Evolutionary conservation across 306 rosid species (phyloP), one percentile per base, ranked within the genome.

Genomic region (Inga leiocalycina): DNA sequence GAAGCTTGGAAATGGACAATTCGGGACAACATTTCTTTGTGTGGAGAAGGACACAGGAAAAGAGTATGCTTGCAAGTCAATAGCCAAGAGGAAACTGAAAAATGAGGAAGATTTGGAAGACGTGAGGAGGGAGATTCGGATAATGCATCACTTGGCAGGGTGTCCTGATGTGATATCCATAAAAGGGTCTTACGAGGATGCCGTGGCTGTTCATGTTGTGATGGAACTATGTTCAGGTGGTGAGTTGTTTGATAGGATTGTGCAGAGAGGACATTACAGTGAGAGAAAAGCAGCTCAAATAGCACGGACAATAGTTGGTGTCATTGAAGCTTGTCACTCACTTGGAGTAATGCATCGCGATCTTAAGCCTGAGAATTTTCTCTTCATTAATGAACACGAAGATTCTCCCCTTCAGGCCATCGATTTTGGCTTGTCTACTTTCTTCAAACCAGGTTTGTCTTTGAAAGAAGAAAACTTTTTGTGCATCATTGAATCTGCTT

Each of bases 281-380:
- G 99, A 95, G 78, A 89, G 88, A 83, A 89, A 90, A 84, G 99
- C 99, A 10, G 98, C 99, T 32, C 83, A 81, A 22, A 85, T 95
- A 39, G 89, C 93, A 13, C 87, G 92, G 89, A 92, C 91, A 56
- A 86, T 95, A 8, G 92, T 93, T 64, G 93, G 94, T 71, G 97
- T 92, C 17, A 86, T 93, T 75, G 91, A 95, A 83, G 87, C 93
- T n/a, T 95, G 99, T 80, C 99, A 95, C 82, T 84, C 97, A 74
- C 89, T 93, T 41, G 98, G 99, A 46, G 99, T 95, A 15, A 95
- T 95, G 99, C 99, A 95, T 76, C 91, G 99, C 2, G 98, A 95
- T 82, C 97, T 95, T 61, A 95, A 95, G 87, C 98, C 98, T 0
- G 98, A 95, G 88, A 95, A 93, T 76, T 95, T 95, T 67, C 94